phyloP scores from a whole-genome alignment of 1,284 basidiomycete genomes.

The Ceratobasidium sp. region DNA sequence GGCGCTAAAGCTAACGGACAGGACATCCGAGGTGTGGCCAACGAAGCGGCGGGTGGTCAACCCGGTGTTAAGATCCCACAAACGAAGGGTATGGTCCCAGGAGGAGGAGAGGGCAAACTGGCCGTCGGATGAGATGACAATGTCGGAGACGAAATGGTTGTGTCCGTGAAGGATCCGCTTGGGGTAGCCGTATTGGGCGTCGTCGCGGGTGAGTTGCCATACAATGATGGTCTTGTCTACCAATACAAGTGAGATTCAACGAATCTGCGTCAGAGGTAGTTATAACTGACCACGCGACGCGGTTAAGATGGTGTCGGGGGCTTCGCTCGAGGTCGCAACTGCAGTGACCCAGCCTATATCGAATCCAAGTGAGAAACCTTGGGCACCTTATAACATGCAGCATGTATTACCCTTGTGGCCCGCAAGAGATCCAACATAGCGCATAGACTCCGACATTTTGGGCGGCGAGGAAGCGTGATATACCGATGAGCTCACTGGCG shows the following conservation, averaged over 20 bases:
- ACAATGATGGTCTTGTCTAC: slow-evolving; percentile 99
- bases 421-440: slow-evolving; percentile 92
- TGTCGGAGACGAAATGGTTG: slow-evolving; percentile 99
- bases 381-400: neutral
- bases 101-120: slow-evolving; percentile 99
- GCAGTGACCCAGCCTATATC: slow-evolving; percentile 92
- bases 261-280: slow-evolving; percentile 52
- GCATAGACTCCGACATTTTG: slow-evolving; percentile 86
- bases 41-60: slow-evolving; percentile 96
- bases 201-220: slow-evolving; percentile 98
- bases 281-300: slow-evolving; percentile 92
- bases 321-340: slow-evolving; percentile 96
- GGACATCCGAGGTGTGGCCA: slow-evolving; percentile 97
- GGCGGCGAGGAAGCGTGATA: slow-evolving; percentile 17
- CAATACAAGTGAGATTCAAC: slow-evolving; percentile 49
- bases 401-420: slow-evolving; percentile 74
- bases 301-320: slow-evolving; percentile 96
- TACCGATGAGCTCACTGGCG: slow-evolving; percentile 17
- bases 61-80: slow-evolving; percentile 99
- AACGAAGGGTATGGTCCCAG: slow-evolving; percentile 99
- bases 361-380: neutral
- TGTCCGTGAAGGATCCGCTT: slow-evolving; percentile 99
- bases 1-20: slow-evolving; percentile 97
- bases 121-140: slow-evolving; percentile 98
- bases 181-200: slow-evolving; percentile 89